Percentiles rank a stretch among this genome's conserved stretches.
Conservation (phyloP, 2,329 filamentous ascomycete species). For the Colletotrichum tropicicola region DNA sequence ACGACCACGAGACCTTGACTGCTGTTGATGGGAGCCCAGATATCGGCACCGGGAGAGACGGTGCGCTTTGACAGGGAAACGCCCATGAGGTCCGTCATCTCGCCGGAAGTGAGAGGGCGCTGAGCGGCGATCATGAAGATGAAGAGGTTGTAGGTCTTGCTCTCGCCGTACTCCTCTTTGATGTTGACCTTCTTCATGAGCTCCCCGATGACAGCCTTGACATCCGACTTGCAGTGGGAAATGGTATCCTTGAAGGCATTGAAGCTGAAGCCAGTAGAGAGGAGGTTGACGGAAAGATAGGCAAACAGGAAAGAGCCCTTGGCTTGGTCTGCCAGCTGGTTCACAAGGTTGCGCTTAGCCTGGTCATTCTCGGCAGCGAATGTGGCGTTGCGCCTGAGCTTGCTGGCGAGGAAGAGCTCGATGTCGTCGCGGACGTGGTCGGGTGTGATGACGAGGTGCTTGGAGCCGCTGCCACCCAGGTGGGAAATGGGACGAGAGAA, state of each 20-base stretch:
- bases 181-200: constrained; percentile 35
- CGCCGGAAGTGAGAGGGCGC: constrained; percentile 41
- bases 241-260: constrained; percentile 36
- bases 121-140: constrained; percentile 45
- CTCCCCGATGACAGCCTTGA: constrained; percentile 37
- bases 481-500: constrained; percentile 45
- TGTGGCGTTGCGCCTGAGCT: constrained; percentile 34
- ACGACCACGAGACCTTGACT: constrained; percentile 42
- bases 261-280: constrained; percentile 32
- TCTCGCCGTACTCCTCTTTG: constrained; percentile 33
- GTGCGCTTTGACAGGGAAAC: constrained; percentile 33
- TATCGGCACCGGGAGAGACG: constrained; percentile 32
- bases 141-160: constrained; percentile 37
- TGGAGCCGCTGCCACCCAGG: constrained; percentile 38
- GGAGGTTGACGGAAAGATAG: constrained; percentile 40
- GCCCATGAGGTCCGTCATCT: constrained; percentile 44
- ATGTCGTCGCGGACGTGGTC: constrained; percentile 45
- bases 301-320: constrained; percentile 49
- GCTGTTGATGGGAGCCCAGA: constrained; percentile 16
- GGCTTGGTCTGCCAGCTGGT: constrained; percentile 41
- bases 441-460: constrained; percentile 42
- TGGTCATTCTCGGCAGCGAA: constrained; percentile 29
- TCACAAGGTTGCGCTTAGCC: constrained; percentile 35
- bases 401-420: constrained; percentile 36
- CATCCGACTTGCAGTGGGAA: constrained; percentile 33